These are phyloP conservation scores for Ustilago hordei DNA, from an alignment of 1,284 basidiomycete species.

Conservation along the genomic window DNA sequence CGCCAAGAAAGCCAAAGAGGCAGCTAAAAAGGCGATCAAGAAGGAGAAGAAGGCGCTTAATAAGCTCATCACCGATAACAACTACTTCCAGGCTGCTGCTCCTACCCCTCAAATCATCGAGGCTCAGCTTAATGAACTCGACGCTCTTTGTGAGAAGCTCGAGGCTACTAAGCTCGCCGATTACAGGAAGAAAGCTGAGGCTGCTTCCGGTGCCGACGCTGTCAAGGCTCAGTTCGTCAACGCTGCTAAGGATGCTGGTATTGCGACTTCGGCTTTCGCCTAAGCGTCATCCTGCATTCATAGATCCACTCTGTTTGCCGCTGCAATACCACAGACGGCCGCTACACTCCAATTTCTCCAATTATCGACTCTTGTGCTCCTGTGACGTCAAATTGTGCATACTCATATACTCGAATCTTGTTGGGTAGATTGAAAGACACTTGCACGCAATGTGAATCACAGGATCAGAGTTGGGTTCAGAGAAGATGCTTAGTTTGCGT, in stretches of 20 bases:
- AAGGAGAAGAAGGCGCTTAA: constrained; percentile 69
- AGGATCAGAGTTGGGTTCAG: constrained; percentile 12
- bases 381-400: too few species aligned
- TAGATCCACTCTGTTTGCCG: constrained; percentile 3
- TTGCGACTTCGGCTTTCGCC: constrained; percentile 61
- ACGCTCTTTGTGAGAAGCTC: constrained; percentile 72
- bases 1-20: constrained; percentile 91
- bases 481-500: constrained; percentile 44
- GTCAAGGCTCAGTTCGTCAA: constrained; percentile 72
- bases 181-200: constrained; percentile 72
- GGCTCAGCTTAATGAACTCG: constrained; percentile 74
- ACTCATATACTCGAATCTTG: too few species aligned
- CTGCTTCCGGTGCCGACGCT: constrained; percentile 60
- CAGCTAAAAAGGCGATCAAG: constrained; percentile 70
- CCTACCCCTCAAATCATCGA: constrained; percentile 73
- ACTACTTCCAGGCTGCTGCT: constrained; percentile 74
- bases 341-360: neutral
- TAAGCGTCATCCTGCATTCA: constrained; percentile 15
- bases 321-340: constrained; percentile 13
- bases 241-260: constrained; percentile 71
- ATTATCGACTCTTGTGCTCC: too few species aligned
- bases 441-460: neutral
- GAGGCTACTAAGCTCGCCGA: constrained; percentile 73
- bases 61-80: constrained; percentile 72
- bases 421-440: too few species aligned